Base-by-base conservation (phyloP, 2,329 filamentous ascomycete species). In the Ophiostoma himal-ulmi region DNA sequence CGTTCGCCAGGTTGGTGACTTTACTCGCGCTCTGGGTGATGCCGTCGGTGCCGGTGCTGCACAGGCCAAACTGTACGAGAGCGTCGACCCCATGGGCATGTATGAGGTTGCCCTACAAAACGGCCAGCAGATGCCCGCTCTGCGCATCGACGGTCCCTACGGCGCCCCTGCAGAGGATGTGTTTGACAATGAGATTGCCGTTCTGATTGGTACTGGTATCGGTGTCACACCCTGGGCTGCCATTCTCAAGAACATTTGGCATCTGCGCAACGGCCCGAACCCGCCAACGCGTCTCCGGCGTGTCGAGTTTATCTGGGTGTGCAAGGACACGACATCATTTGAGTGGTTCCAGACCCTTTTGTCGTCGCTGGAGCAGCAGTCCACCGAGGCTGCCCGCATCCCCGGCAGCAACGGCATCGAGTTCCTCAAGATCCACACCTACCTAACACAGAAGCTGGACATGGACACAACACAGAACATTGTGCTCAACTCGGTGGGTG, bases 251-350 rank as follows among this genome's bases (percentile, higher is more conserved):
- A 97, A 97, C 79, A 98, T 99, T 81, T 99, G 94, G 92, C 94
- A 99, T 79, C 85, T 96, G 77, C 93, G 95, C 73, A 90, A 95
- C 74, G 88, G 90, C 20, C 94, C 94, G 8, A 95, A 97, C 82
- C 92, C 94, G 34, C 94, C 94, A 1, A 89, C 88, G 68, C 92
- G 94, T 77, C 89, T 99, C 66, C 91, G 93, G 72, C 91, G 95
- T 79, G 94, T 99, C 41, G 95, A 99, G 80, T 99, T 99, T 81
- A 96, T 99, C 83, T 99, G 95, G 95, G 90, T 98, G 68, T 97
- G 94, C 86, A 95, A 92, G 79, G 94, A 97, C 77, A 97, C 94
- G 0, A 91, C 88, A 44, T 97, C 94, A 0, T 99, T 99, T 77
- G 95, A 98, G 81, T 99, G 95, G 95, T 98, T 99, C 84, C 95